phyloP scores from a whole-genome alignment of 768 basidiomycete species.

The Russula emetica region DNA sequence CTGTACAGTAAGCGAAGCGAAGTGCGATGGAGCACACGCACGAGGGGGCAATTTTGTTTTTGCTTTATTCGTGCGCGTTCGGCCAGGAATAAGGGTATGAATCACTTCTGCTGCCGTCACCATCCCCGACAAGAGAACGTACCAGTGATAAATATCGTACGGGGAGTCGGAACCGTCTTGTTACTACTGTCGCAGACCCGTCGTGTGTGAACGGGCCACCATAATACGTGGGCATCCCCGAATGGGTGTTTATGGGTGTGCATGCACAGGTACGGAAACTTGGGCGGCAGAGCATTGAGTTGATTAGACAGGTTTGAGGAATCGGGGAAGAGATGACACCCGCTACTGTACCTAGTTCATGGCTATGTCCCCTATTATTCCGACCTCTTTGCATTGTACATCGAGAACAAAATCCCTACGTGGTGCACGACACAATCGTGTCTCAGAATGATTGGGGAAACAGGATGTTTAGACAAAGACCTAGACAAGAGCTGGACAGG shows the following conservation, averaged over 20 bases:
- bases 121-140: background rate
- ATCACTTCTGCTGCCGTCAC: too few relatives aligned
- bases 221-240: slow-evolving; percentile 45
- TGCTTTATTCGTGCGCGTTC: too few relatives aligned
- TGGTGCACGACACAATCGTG: too few relatives aligned
- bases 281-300: background rate
- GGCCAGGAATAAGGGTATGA: too few relatives aligned
- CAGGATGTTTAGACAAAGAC: too few relatives aligned
- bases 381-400: too few relatives aligned
- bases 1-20: slow-evolving; percentile 30
- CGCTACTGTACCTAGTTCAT: too few relatives aligned
- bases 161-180: background rate
- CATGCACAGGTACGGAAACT: slow-evolving; percentile 15
- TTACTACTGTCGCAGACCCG: background rate
- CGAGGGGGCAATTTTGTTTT: too few relatives aligned
- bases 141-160: slow-evolving; percentile 24
- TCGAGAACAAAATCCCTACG: too few relatives aligned
- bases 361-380: too few relatives aligned
- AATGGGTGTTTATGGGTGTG: slow-evolving; percentile 39
- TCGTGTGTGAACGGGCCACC: slow-evolving; percentile 43
- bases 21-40: background rate
- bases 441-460: too few relatives aligned
- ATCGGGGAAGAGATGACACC: slow-evolving; percentile 21
- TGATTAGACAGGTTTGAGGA: slow-evolving; percentile 23
- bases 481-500: too few relatives aligned